Percentiles rank a stretch among this genome's conserved stretches.
These are phyloP conservation scores for Marchantia polymorpha DNA, from an alignment of 225 moss, liverwort and hornwort genomes.

Conservation along the genomic window DNA sequence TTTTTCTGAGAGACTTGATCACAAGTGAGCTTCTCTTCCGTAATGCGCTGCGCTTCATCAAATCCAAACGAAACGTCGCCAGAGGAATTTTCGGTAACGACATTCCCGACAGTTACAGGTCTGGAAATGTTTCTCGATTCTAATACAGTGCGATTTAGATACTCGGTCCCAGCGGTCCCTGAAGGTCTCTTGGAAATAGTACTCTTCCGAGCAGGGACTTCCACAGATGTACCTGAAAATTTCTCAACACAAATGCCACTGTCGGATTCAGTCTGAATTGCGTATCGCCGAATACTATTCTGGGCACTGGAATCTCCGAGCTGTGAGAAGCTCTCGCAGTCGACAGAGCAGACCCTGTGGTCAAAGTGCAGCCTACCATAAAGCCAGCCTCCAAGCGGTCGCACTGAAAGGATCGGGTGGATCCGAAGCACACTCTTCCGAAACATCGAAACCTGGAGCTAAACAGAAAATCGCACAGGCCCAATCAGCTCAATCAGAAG, in stretches of 20 bases:
- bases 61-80: neutral
- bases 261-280: neutral
- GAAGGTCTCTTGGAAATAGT: neutral
- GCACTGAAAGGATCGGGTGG: neutral
- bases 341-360: too few species aligned
- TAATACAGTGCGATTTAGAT: neutral
- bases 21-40: neutral
- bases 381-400: neutral
- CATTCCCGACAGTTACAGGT: neutral
- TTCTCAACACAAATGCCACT: neutral
- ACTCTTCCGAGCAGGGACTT: neutral
- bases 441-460: neutral
- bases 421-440: conserved; percentile 2
- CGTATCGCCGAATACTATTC: neutral
- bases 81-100: neutral
- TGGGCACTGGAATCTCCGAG: neutral
- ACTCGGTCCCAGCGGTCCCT: neutral
- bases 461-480: neutral
- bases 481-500: neutral
- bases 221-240: neutral
- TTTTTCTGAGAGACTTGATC: neutral
- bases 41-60: too few species aligned
- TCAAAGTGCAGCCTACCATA: neutral
- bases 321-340: neutral
- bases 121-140: neutral